Conservation (phyloP, 2,329 filamentous ascomycete species). For the Aspergillus niger region DNA sequence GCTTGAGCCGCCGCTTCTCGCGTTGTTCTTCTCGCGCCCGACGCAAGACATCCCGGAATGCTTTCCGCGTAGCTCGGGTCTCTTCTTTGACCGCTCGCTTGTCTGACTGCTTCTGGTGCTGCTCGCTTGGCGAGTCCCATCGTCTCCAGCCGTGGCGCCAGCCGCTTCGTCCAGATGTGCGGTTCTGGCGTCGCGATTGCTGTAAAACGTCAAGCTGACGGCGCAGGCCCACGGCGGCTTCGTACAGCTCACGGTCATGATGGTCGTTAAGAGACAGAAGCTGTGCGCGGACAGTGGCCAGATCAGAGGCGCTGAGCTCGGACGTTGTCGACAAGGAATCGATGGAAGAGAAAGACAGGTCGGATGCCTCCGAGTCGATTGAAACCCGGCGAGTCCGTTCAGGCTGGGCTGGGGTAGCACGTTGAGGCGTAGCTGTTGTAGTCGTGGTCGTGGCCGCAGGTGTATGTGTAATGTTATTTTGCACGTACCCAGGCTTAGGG, state of each 20-base stretch:
- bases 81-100: constrained; percentile 40
- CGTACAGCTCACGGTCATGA: constrained; percentile 40
- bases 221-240: constrained; percentile 39
- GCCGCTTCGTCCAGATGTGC: constrained; percentile 23
- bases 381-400: constrained; percentile 33
- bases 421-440: constrained; percentile 1
- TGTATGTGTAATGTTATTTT: constrained; percentile 14
- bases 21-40: constrained; percentile 41
- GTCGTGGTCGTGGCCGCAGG: constrained; percentile 3
- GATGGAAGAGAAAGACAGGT: constrained; percentile 40
- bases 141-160: constrained; percentile 32
- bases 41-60: constrained; percentile 38
- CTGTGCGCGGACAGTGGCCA: constrained; percentile 39
- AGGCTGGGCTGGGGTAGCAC: constrained; percentile 2
- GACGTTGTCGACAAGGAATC: constrained; percentile 41
- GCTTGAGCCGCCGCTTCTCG: constrained; percentile 28
- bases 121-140: constrained; percentile 41
- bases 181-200: constrained; percentile 37
- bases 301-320: constrained; percentile 38
- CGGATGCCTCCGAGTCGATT: constrained; percentile 32
- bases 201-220: constrained; percentile 36
- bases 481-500: constrained; percentile 18
- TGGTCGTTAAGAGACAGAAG: constrained; percentile 36
- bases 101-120: constrained; percentile 32
- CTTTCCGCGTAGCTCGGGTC: constrained; percentile 39